Conservation (phyloP, 2,329 filamentous ascomycete genomes). For the Trichoderma sp. region DNA sequence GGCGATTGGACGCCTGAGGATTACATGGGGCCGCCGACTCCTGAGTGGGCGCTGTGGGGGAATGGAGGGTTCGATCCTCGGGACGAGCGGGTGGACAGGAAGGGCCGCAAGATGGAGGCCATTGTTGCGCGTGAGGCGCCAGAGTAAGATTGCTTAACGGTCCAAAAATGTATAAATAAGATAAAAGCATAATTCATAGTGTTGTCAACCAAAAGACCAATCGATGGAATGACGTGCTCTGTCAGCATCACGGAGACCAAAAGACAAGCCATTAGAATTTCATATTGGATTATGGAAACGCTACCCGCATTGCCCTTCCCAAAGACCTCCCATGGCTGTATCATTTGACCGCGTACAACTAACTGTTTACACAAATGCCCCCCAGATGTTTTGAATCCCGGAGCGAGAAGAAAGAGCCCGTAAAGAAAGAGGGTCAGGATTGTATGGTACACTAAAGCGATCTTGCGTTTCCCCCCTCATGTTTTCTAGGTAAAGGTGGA, state of each 20-base stretch:
- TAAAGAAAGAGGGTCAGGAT: constrained; percentile 17
- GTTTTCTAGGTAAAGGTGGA: background rate
- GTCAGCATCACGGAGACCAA: background rate
- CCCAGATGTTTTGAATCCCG: constrained; percentile 24
- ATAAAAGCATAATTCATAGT: background rate
- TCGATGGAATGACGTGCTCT: background rate
- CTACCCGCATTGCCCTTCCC: constrained; percentile 33
- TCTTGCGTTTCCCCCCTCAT: background rate
- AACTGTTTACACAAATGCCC: constrained; percentile 43
- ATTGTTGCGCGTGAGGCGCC: constrained; percentile 34
- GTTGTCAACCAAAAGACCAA: background rate
- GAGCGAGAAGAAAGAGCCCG: constrained; percentile 29
- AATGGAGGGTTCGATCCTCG: constrained; percentile 91
- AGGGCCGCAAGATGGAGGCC: constrained; percentile 64
- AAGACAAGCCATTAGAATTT: constrained; percentile 19
- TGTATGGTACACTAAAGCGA: constrained; percentile 39
- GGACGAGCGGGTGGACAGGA: constrained; percentile 82
- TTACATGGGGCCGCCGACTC: constrained; percentile 80
- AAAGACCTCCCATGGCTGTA: constrained; percentile 29
- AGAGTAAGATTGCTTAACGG: constrained; percentile 13
- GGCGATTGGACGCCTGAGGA: constrained; percentile 81
- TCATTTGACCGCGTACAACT: constrained; percentile 33
- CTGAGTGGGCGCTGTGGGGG: constrained; percentile 93
- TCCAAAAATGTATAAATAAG: background rate
- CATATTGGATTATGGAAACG: constrained; percentile 31